These are phyloP conservation scores for Erythrophleum fordii DNA, from an alignment of 306 rosid species.

Conservation along the genomic window DNA sequence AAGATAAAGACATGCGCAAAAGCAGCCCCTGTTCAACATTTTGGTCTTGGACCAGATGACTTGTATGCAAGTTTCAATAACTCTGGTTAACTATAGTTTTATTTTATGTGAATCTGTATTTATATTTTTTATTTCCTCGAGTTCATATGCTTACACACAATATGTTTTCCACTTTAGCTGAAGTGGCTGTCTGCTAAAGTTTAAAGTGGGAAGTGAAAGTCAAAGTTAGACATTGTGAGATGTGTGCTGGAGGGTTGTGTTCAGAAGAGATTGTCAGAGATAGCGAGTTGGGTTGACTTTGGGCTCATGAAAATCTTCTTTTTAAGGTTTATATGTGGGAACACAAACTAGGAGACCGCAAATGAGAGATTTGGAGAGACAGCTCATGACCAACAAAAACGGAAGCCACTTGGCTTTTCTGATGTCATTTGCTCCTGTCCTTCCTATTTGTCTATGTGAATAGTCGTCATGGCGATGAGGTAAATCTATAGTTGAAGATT, in stretches of 20 bases:
- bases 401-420: constrained; percentile 49
- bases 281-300: constrained; percentile 53
- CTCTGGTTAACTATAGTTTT: constrained; percentile 34
- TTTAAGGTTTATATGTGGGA: constrained; percentile 51
- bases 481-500: no score
- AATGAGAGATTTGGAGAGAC: constrained; percentile 41
- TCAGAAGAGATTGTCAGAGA: constrained; percentile 50
- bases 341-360: constrained; percentile 57
- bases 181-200: constrained; percentile 52
- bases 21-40: constrained; percentile 69
- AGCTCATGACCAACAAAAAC: constrained; percentile 51
- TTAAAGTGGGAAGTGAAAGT: constrained; percentile 57
- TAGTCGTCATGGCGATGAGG: no score
- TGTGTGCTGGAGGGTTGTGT: constrained; percentile 63
- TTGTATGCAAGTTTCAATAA: constrained; percentile 55
- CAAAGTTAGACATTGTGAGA: constrained; percentile 64
- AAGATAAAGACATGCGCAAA: constrained; percentile 65
- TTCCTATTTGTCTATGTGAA: constrained; percentile 32
- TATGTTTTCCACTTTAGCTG: neutral
- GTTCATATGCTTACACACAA: constrained; percentile 50
- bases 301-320: constrained; percentile 44
- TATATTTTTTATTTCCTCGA: constrained; percentile 40
- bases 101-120: neutral
- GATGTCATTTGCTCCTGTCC: constrained; percentile 52
- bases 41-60: constrained; percentile 61